phyloP scores from a whole-genome alignment of 164 flowering plant genomes.

The Magnolia officinalis region DNA sequence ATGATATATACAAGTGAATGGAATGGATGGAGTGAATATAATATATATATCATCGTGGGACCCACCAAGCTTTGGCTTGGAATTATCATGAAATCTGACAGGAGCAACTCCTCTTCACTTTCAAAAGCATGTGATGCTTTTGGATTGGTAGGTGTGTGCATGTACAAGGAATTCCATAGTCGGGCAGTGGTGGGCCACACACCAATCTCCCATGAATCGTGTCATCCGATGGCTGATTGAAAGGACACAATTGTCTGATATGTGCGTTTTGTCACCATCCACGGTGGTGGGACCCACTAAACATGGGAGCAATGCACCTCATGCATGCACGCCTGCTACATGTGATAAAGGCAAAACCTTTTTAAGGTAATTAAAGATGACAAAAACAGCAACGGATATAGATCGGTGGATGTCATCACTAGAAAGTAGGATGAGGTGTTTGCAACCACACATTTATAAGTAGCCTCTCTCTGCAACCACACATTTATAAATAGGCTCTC shows the following conservation, averaged over 20 bases:
- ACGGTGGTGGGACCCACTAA: neutral
- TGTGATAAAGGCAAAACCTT: neutral
- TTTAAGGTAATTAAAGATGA: neutral
- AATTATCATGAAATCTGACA: too few species aligned
- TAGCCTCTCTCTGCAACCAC: neutral
- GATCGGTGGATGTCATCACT: neutral
- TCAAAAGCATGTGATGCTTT: too few species aligned
- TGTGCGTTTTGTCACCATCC: too few species aligned
- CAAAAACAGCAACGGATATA: neutral
- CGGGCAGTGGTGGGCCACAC: neutral
- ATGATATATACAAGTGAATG: too few species aligned
- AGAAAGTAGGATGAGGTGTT: neutral
- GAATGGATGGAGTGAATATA: too few species aligned
- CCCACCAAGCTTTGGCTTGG: too few species aligned
- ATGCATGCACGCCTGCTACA: neutral
- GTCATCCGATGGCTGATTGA: neutral
- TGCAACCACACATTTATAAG: neutral
- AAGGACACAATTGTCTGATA: neutral
- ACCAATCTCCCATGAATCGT: neutral
- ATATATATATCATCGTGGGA: too few species aligned
- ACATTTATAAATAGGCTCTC: neutral
- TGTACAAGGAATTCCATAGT: too few species aligned
- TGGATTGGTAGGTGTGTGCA: too few species aligned
- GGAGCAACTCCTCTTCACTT: too few species aligned
- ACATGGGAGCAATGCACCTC: neutral